Percentiles rank a stretch among this genome's conserved stretches.
Evolutionary conservation across 2,329 filamentous ascomycete species (phyloP).

Genomic region (Alternaria sp.): DNA sequence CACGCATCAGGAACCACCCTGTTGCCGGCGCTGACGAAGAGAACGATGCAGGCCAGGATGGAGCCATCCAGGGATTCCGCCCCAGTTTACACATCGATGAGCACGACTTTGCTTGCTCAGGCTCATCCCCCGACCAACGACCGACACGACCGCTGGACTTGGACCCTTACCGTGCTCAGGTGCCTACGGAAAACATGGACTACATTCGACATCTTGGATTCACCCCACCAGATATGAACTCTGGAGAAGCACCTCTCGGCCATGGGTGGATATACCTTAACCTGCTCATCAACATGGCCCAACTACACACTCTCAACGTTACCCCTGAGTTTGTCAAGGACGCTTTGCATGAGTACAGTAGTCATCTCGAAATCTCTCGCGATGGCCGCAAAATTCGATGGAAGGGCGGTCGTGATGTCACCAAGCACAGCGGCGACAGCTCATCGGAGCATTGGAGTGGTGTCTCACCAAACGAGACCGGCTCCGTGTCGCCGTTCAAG

Average conservation of each 20-base stretch:
- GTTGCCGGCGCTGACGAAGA: constrained; percentile 30
- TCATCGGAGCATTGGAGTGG: constrained; percentile 53
- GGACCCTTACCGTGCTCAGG: constrained; percentile 78
- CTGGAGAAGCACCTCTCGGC: constrained; percentile 65
- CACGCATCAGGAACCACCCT: constrained; percentile 54
- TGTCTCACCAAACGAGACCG: constrained; percentile 60
- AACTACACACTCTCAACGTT: constrained; percentile 85
- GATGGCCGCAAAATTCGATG: constrained; percentile 83
- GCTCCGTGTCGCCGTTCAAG: constrained; percentile 40
- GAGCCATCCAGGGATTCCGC: constrained; percentile 34
- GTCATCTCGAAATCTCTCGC: constrained; percentile 77
- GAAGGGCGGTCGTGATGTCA: constrained; percentile 73
- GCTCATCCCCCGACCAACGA: constrained; percentile 70
- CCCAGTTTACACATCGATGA: constrained; percentile 30
- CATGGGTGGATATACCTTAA: constrained; percentile 87
- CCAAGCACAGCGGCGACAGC: constrained; percentile 71
- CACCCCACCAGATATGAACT: constrained; percentile 64
- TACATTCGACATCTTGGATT: constrained; percentile 80
- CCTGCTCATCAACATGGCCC: constrained; percentile 79
- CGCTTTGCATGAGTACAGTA: constrained; percentile 74
- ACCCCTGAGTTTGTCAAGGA: constrained; percentile 78
- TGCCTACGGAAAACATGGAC: constrained; percentile 78
- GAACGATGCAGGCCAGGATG: constrained; percentile 17
- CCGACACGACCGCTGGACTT: constrained; percentile 79
- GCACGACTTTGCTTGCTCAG: constrained; percentile 43